Base-by-base conservation (phyloP, 305 asterid species). In the Euphrasia arctica region DNA sequence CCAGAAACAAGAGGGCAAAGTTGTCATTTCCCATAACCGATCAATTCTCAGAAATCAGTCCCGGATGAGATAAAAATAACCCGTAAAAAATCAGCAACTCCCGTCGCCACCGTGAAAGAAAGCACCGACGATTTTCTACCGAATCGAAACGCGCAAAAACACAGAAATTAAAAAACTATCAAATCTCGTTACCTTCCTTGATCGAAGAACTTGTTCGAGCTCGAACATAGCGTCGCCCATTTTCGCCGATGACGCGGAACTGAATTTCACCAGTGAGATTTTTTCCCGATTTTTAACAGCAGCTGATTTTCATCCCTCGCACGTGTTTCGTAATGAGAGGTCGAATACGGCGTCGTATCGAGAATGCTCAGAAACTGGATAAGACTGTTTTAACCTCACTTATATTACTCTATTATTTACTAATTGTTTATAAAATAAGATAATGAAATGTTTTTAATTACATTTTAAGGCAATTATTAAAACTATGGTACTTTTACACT, bases 221-320 rank as follows among this genome's bases (percentile, higher is more conserved):
- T 80, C 76, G 12, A 60, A 1, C 13, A 83, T 63, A 28, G 79
- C 62, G 4, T 55, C 78, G 2, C 74, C 84, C 88, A 82, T 83
- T 71, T 68, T 65, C 18, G 28, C 0, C 3, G 66, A n/a, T 45
- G 50, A 45, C 50, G 50, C 50, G 4, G 3, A 45, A 45, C 5
- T 45, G 50, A 45, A 45, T 45, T 45, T 45, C 3, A 9, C 50
- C 50, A 11, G 3, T 11, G 13, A 11, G 15, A 0, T 11, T 2
- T 1, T 5, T 34, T 34, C 1, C 1, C 1, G 36, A 2, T 31
- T 31, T n/a, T n/a, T n/a, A n/a, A n/a, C n/a, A n/a, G 2, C 10
- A 42, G 48, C 48, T 42, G 48, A 6, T 3, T 5, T 41, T 8
- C 9, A 11, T 42, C 48, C 48, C 11, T 7, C 48, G 2, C 50